phyloP scores from a whole-genome alignment of 129 eudicot species.

The Pittosporum tobira region DNA sequence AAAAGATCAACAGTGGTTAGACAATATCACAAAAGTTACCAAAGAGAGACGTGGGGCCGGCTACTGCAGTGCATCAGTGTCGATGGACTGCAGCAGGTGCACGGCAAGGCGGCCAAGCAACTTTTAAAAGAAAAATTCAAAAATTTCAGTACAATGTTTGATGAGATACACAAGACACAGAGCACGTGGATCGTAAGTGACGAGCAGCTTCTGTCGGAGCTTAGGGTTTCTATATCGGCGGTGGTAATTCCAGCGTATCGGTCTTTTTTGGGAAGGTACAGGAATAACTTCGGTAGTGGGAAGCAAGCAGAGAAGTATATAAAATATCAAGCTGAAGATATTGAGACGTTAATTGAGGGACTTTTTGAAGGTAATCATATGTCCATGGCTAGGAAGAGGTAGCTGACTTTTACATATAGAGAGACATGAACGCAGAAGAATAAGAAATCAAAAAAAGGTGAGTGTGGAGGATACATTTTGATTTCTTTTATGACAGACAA shows the following conservation, averaged over 20 bases:
- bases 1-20: slow-evolving; percentile 62
- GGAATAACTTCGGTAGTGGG: slow-evolving; percentile 38
- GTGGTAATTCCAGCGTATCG: slow-evolving; percentile 86
- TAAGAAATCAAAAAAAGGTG: not conserved
- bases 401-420: slow-evolving; percentile 1
- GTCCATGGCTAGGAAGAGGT: slow-evolving; percentile 45
- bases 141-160: slow-evolving; percentile 53
- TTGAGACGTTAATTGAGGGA: slow-evolving; percentile 61
- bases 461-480: not conserved
- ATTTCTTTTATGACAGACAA: too few relatives aligned
- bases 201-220: slow-evolving; percentile 71
- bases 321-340: slow-evolving; percentile 82
- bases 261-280: slow-evolving; percentile 70
- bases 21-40: slow-evolving; percentile 74
- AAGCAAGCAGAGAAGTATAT: slow-evolving; percentile 63
- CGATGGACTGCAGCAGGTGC: slow-evolving; percentile 49
- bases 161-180: slow-evolving; percentile 73
- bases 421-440: too few relatives aligned
- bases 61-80: slow-evolving; percentile 46
- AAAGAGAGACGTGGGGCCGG: slow-evolving; percentile 66
- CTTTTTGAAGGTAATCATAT: slow-evolving; percentile 61
- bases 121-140: slow-evolving; percentile 66
- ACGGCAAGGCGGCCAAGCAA: slow-evolving; percentile 49
- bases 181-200: slow-evolving; percentile 81
- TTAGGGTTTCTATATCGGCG: slow-evolving; percentile 57